Base-by-base conservation (phyloP, 106 monocot genomes). In the Ottelia alismoides region DNA sequence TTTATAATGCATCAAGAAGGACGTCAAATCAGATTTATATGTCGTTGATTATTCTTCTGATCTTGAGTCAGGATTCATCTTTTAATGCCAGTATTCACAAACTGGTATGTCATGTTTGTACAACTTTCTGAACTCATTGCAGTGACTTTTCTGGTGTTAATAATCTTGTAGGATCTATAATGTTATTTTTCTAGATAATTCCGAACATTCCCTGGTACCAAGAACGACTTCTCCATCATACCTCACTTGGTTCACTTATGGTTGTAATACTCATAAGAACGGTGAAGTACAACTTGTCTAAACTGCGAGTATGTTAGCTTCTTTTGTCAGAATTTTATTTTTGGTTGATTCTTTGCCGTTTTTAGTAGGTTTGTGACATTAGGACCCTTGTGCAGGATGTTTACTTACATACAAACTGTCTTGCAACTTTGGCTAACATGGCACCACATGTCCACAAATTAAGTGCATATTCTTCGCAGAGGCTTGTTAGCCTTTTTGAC, bases 41-140 rank as follows among this genome's bases (percentile, higher is more conserved):
- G 96, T 45, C 89, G 55, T 57, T 96, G 45, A 78, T 96, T 51
- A 67, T 96, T 60, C 88, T 96, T 58, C 88, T 96, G 45, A 89
- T 96, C 59, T 72, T 96, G 47, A 96, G 96, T 67, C 96, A 96
- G 35, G 96, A 96, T 79, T 96, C 96, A 68, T 89, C 96, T 48
- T 96, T 96, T 64, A 96, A 96, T 71, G 84, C 88, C 47, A 89
- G 84, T 69, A 89, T 96, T 28, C 88, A 96, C 60, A 96, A 96
- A 49, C 47, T 89, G 76, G 96, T 96, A 82, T 66, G 62, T 28
- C 9, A n/a, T n/a, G n/a, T n/a, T n/a, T n/a, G n/a, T n/a, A n/a
- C n/a, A n/a, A n/a, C n/a, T n/a, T n/a, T n/a, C n/a, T n/a, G n/a
- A n/a, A n/a, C n/a, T n/a, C n/a, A n/a, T n/a, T n/a, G n/a, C n/a